Evolutionary conservation across 768 basidiomycete species (phyloP).

Genomic region (Lactarius vividus): DNA sequence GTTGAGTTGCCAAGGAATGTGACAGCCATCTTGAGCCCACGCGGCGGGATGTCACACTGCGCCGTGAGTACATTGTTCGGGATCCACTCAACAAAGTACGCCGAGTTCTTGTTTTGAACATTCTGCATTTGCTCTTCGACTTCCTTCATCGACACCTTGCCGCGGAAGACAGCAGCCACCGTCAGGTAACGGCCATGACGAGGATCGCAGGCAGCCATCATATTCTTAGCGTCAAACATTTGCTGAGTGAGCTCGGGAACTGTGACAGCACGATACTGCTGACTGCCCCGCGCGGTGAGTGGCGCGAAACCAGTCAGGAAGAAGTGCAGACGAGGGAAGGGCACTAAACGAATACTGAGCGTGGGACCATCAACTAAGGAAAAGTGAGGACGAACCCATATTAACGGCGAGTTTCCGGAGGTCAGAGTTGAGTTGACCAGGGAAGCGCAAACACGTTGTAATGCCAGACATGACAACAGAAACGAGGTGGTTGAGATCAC

Average conservation of each 20-base stretch:
- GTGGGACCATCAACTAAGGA: not conserved
- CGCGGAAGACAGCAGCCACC: slow-evolving; percentile 96
- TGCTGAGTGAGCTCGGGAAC: slow-evolving; percentile 98
- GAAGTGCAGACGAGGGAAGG: slow-evolving; percentile 99
- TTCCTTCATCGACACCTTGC: slow-evolving; percentile 99
- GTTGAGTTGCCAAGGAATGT: slow-evolving; percentile 98
- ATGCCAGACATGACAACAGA: slow-evolving; percentile 99
- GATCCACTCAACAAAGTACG: slow-evolving; percentile 99
- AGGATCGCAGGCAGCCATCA: slow-evolving; percentile 99
- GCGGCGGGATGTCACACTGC: slow-evolving; percentile 96
- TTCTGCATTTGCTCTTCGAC: slow-evolving; percentile 99
- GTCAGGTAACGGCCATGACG: slow-evolving; percentile 97
- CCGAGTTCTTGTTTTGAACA: slow-evolving; percentile 96
- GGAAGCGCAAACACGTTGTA: slow-evolving; percentile 98
- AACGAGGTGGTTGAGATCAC: slow-evolving; percentile 96
- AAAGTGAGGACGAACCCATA: slow-evolving; percentile 69
- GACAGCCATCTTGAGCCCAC: slow-evolving; percentile 94
- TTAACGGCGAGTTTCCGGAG: slow-evolving; percentile 98
- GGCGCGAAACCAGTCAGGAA: slow-evolving; percentile 98
- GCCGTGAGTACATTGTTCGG: slow-evolving; percentile 98
- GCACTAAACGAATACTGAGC: slow-evolving; percentile 51
- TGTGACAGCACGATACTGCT: slow-evolving; percentile 94
- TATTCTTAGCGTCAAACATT: slow-evolving; percentile 99
- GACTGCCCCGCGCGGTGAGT: slow-evolving; percentile 89
- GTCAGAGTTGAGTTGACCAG: slow-evolving; percentile 99